Percentiles rank a stretch among this genome's conserved stretches.
phyloP scores from a whole-genome alignment of 352 stramenopile genomes.

The Saprolegnia diclina region DNA sequence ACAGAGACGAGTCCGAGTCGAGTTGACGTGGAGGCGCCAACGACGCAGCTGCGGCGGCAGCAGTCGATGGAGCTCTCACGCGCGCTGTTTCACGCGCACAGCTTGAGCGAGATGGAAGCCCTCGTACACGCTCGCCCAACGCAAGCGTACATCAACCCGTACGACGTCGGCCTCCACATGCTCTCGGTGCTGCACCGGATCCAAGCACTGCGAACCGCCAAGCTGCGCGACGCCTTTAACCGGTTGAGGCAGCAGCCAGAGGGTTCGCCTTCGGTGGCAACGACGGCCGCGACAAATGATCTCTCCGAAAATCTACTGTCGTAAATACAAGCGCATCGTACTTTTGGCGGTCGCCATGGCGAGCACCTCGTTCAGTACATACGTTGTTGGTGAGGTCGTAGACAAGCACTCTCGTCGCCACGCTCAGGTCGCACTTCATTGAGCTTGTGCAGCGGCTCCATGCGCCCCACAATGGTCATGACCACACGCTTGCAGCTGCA shows the following conservation, averaged over 20 bases:
- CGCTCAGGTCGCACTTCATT: too few species aligned
- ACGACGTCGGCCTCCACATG: constrained; percentile 7
- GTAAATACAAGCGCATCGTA: too few species aligned
- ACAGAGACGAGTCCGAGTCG: not conserved
- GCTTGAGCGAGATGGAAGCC: not conserved
- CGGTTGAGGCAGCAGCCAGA: not conserved
- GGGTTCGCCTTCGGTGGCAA: too few species aligned
- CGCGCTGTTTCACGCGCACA: not conserved
- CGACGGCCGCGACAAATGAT: too few species aligned
- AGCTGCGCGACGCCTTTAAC: not conserved
- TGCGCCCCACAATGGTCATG: too few species aligned
- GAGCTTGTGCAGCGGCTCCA: too few species aligned
- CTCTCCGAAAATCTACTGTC: too few species aligned
- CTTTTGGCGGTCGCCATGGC: too few species aligned
- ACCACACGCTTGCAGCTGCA: too few species aligned
- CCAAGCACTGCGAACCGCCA: not conserved
- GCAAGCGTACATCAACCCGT: constrained; percentile 10
- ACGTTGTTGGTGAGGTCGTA: too few species aligned
- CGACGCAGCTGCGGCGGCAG: not conserved
- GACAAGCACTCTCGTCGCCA: too few species aligned
- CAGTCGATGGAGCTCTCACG: not conserved
- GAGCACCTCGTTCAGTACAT: too few species aligned
- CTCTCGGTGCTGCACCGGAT: not conserved
- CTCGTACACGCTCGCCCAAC: not conserved
- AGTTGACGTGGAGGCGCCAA: not conserved